Conservation (phyloP, 805 yeast genomes). For the Nakazawaea ambrosiae region DNA sequence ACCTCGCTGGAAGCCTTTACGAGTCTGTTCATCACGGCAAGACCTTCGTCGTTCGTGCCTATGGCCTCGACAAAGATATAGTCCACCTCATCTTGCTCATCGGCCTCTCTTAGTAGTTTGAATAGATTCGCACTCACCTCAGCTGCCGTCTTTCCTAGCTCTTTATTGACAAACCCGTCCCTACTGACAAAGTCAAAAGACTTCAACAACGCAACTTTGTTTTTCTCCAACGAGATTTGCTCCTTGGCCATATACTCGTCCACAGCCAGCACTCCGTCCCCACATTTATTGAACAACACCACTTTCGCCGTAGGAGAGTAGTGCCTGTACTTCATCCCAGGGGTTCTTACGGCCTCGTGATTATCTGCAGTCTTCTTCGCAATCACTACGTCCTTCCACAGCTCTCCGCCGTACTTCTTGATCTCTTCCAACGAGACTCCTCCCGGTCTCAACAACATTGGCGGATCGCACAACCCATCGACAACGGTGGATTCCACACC, state of each 20-base stretch:
- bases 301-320: constrained; percentile 90
- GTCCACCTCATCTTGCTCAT: constrained; percentile 53
- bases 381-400: constrained; percentile 57
- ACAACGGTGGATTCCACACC: constrained; percentile 95
- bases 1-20: constrained; percentile 69
- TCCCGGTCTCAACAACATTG: constrained; percentile 88
- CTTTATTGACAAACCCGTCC: constrained; percentile 22
- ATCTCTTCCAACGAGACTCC: constrained; percentile 84
- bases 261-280: constrained; percentile 32
- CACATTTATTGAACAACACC: constrained; percentile 48
- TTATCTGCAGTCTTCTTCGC: constrained; percentile 63
- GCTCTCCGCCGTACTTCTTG: constrained; percentile 51
- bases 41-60: constrained; percentile 68
- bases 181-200: constrained; percentile 27
- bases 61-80: constrained; percentile 81
- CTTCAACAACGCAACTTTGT: constrained; percentile 47
- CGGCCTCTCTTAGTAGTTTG: constrained; percentile 66
- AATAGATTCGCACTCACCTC: constrained; percentile 76
- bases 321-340: constrained; percentile 97
- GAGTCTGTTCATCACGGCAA: constrained; percentile 91
- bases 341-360: constrained; percentile 73
- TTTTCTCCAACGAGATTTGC: constrained; percentile 11
- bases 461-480: constrained; percentile 82
- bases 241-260: constrained; percentile 15
- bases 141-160: constrained; percentile 38